Evolutionary conservation across 2,329 filamentous ascomycete species (phyloP), one percentile per base, ranked within the genome.

Genomic region (Penicillium paneum): DNA sequence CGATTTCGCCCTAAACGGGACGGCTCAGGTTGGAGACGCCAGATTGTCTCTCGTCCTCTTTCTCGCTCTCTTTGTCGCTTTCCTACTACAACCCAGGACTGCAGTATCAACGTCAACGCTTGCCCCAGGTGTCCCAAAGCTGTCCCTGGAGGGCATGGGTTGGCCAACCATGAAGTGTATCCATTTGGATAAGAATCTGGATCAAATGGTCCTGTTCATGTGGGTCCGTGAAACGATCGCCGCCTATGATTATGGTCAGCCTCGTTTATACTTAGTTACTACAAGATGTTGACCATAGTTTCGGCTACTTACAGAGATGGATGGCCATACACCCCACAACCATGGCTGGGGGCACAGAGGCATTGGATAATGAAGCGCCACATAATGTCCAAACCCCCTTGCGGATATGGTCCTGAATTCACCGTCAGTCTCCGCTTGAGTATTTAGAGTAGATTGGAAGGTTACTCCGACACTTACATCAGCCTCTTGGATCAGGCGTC

Each of bases 301-400:
- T 12, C 8, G 5, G 17, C 8, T 17, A 32, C 60, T 60, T 43
- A 63, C 62, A 63, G 19, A 61, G 51, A 49, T 64, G 60, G 29
- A 64, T 61, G 15, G 57, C 59, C 60, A 63, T 60, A 26, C 64
- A 65, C 17, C 62, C 59, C 5, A 59, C 61, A 29, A 67, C 63
- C 58, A 67, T 63, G n/a, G 61, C 59, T 13, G 63, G 57, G 28
- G 64, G 56, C 19, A 65, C 57, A 34, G 57, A 58, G 7, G 52
- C 29, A 44, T 64, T 66, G 11, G 64, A 55, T 34, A 66, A 49
- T 19, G 63, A 63, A 44, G 64, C 62, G 24, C 64, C 64, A 51
- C 63, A 66, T 12, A 64, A 58, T 31, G 54, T 60, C 62, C 60
- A 64, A 17, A 66, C 62, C 17, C 62, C 61, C 51, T 64, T 57